Evolutionary conservation across 306 rosid genomes (phyloP), one percentile per base, ranked within the genome.

Genomic region (Glycyrrhiza uralensis): DNA sequence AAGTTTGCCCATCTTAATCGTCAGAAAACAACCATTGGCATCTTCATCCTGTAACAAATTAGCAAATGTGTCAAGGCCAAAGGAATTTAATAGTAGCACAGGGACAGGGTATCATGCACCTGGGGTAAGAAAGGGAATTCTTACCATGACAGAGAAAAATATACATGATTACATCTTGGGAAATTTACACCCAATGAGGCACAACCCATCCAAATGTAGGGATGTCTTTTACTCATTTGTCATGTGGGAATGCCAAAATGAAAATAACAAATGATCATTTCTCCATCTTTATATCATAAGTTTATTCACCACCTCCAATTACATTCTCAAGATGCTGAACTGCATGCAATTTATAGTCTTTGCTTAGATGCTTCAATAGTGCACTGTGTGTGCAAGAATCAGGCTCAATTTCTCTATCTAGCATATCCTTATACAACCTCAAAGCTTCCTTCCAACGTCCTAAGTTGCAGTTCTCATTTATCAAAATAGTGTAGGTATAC

Each of bases 401-500:
- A 5, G 97, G 97, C 71, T 83, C 83, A 55, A 92, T 78, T 64
- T 78, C 82, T 79, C 81, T 86, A 80, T 86, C 93, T 55, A 86
- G 83, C 96, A 92, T 92, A 60, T 84, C 81, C 79, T 61, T 85
- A 74, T 92, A 92, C 84, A 92, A 71, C 69, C 83, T 83, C 69
- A 86, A 72, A 62, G 93, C 91, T 58, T 92, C 97, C 67, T 76
- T 75, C 97, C 96, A 92, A 45, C 69, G 70, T 45, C 84, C 84
- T 52, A 74, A 66, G 65, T 86, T 80, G 83, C 90, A 81, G 52
- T 83, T 89, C 85, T 83, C 92, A 58, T 81, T 86, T 71, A 92
- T 89, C 57, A 92, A 82, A 54, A 92, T 87, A 30, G 96, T 92
- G 85, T 85, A 89, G 12, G 96, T 89, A 80, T 86, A 92, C 88